Evolutionary conservation across 106 monocot genomes (phyloP).

Genomic region (Amphibolis antarctica): DNA sequence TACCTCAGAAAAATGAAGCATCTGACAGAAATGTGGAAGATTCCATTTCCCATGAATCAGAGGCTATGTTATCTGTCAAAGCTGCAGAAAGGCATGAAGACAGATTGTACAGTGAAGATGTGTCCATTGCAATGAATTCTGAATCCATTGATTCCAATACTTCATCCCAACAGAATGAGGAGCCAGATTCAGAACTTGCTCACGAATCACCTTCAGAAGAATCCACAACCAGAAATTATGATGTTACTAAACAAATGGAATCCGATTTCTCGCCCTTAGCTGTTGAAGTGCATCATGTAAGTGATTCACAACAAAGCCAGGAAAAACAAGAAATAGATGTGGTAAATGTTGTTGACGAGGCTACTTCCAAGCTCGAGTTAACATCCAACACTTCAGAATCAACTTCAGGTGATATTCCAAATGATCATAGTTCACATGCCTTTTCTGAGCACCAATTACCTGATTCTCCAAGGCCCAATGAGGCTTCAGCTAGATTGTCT

Average conservation of each 20-base stretch:
- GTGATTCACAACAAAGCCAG: constrained; percentile 25
- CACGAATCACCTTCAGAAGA: constrained; percentile 12
- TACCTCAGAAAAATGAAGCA: constrained; percentile 17
- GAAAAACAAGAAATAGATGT: constrained; percentile 15
- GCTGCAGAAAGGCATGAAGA: constrained; percentile 18
- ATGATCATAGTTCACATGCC: not conserved
- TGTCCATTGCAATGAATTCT: constrained; percentile 1
- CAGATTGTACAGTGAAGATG: constrained; percentile 16
- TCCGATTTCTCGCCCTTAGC: constrained; percentile 4
- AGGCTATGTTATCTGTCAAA: not conserved
- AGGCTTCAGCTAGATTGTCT: not conserved
- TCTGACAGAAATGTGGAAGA: constrained; percentile 1
- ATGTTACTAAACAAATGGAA: constrained; percentile 17
- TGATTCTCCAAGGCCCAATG: constrained; percentile 3
- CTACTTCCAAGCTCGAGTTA: constrained; percentile 14
- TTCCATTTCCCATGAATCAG: constrained; percentile 6
- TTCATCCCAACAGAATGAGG: constrained; percentile 14
- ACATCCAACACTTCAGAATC: constrained; percentile 10
- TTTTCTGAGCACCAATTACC: not conserved
- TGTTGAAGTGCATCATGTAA: constrained; percentile 16
- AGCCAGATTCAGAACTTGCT: constrained; percentile 1
- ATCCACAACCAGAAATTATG: constrained; percentile 5
- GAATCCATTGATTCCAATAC: constrained; percentile 9
- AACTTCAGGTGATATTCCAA: constrained; percentile 10
- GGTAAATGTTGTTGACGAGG: constrained; percentile 12